Evolutionary conservation across 2,329 filamentous ascomycete genomes (phyloP).

Genomic region (Mariannaea sp.): DNA sequence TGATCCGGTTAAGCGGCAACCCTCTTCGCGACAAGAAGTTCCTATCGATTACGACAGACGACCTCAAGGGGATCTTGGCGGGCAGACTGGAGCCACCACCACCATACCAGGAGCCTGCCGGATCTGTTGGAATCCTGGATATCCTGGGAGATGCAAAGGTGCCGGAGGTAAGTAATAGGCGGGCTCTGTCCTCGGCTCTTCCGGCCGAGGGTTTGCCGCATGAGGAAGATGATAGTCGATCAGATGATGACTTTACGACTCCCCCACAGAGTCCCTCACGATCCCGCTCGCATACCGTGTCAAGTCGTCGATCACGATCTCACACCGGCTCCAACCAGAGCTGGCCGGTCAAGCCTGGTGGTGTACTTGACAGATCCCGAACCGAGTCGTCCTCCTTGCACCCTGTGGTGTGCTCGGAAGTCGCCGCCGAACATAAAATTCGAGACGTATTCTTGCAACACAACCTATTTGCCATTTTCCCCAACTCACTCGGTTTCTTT

Average conservation of each 20-base stretch:
- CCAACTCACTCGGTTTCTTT: slow-evolving; percentile 72
- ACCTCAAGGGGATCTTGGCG: slow-evolving; percentile 76
- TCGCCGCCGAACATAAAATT: slow-evolving; percentile 57
- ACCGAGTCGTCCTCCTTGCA: slow-evolving; percentile 66
- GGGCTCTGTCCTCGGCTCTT: background rate
- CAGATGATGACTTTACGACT: slow-evolving; percentile 61
- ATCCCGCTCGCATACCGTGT: slow-evolving; percentile 54
- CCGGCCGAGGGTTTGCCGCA: slow-evolving; percentile 2
- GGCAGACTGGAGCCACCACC: slow-evolving; percentile 66
- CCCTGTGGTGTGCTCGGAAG: slow-evolving; percentile 59
- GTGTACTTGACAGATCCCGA: slow-evolving; percentile 71
- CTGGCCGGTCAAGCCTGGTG: slow-evolving; percentile 63
- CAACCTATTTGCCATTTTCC: slow-evolving; percentile 75
- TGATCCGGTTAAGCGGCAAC: slow-evolving; percentile 83
- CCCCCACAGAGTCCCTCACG: slow-evolving; percentile 58
- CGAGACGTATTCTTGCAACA: slow-evolving; percentile 72
- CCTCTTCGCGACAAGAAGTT: slow-evolving; percentile 89
- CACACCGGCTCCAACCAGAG: slow-evolving; percentile 52
- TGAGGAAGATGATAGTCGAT: slow-evolving; percentile 51
- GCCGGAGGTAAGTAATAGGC: slow-evolving; percentile 2
- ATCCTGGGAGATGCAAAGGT: slow-evolving; percentile 32
- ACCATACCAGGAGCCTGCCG: slow-evolving; percentile 43
- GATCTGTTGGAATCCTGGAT: slow-evolving; percentile 28
- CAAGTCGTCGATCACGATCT: slow-evolving; percentile 50
- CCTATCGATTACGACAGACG: slow-evolving; percentile 76